phyloP scores from a whole-genome alignment of 345 rosid species.

The Trapa incisa region DNA sequence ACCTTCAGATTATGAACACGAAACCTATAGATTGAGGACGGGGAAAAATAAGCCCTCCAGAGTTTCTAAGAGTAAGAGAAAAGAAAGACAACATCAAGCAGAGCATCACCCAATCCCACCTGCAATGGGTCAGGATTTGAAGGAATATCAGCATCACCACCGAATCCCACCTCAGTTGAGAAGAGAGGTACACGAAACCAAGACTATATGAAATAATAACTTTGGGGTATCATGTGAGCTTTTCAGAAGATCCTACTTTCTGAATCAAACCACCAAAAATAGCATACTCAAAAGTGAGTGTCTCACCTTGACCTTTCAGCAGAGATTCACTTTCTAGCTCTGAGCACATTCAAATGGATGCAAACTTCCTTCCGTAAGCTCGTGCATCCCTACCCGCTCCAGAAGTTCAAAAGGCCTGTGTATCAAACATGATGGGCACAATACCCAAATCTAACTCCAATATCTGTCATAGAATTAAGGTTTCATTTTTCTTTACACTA shows the following conservation, averaged over 20 bases:
- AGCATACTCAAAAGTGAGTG: background rate
- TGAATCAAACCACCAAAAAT: background rate
- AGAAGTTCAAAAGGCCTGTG: conserved; percentile 18
- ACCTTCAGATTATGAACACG: too few species aligned
- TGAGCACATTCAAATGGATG: conserved; percentile 18
- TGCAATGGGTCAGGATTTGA: background rate
- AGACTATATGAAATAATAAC: background rate
- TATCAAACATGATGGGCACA: background rate
- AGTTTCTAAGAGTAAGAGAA: background rate
- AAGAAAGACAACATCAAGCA: background rate
- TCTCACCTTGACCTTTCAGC: background rate
- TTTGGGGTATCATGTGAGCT: background rate
- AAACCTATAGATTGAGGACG: too few species aligned
- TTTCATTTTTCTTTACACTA: too few species aligned
- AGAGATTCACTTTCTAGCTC: conserved; percentile 2
- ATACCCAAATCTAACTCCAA: background rate
- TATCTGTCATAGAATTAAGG: background rate
- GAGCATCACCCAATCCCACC: background rate
- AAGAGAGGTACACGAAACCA: background rate
- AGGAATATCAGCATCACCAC: background rate
- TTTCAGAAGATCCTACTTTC: background rate
- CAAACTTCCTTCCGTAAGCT: conserved; percentile 14
- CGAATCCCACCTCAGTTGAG: background rate
- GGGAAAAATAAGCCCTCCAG: background rate
- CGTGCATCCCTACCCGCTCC: conserved; percentile 16